Percentiles rank a stretch among this genome's conserved stretches.
phyloP scores from a whole-genome alignment of 23 red algal species.

The Gracilaria domingensis region DNA sequence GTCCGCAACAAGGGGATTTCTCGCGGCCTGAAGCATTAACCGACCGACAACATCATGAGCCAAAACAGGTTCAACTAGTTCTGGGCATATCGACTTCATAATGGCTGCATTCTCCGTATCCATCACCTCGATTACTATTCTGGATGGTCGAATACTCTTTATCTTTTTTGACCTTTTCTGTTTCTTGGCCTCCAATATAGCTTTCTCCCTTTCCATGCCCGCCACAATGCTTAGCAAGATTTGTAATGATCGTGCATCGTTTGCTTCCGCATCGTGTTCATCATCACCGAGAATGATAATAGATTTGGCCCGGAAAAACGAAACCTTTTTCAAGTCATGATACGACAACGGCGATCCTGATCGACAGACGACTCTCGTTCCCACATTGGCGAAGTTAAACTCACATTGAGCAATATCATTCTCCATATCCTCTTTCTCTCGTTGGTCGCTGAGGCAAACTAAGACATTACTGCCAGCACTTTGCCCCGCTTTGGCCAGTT shows the following conservation, averaged over 20 bases:
- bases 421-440: conserved; percentile 77
- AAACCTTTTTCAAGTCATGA: conserved; percentile 60
- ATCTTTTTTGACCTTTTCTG: conserved; percentile 32
- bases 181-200: conserved; percentile 23
- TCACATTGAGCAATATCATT: conserved; percentile 74
- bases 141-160: conserved; percentile 22
- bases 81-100: conserved; percentile 69
- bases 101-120: conserved; percentile 72
- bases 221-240: conserved; percentile 66
- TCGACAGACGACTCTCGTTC: conserved; percentile 68
- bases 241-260: conserved; percentile 64
- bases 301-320: conserved; percentile 55
- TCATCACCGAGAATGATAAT: conserved; percentile 71
- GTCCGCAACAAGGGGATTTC: conserved; percentile 64
- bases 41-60: conserved; percentile 72
- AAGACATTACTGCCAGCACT: conserved; percentile 60
- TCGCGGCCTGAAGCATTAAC: conserved; percentile 67
- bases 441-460: conserved; percentile 65
- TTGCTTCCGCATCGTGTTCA: conserved; percentile 65
- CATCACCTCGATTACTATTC: conserved; percentile 74
- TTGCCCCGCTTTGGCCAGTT: conserved; percentile 68
- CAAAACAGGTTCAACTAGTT: conserved; percentile 64
- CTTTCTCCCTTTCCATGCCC: conserved; percentile 60
- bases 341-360: conserved; percentile 67
- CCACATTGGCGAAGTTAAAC: conserved; percentile 62